Percentiles rank a stretch among this genome's conserved stretches.
phyloP scores from a whole-genome alignment of 768 basidiomycete genomes.

The Gloeopeniophorella convolvens region DNA sequence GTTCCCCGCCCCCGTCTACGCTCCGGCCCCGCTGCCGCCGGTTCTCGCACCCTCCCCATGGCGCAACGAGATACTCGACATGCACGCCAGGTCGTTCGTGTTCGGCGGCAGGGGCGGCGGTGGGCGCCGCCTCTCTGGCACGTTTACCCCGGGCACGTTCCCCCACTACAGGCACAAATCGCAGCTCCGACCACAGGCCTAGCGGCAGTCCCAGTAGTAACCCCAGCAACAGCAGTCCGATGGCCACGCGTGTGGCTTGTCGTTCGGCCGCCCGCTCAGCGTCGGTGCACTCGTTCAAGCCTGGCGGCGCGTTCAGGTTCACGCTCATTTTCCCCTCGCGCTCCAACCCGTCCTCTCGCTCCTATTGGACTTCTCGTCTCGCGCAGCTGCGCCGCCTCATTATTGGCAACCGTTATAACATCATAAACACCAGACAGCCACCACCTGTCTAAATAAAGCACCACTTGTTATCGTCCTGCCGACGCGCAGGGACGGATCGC shows the following conservation, averaged over 20 bases:
- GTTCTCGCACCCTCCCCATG: conserved; percentile 17
- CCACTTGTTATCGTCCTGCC: too few relatives aligned
- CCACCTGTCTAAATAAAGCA: too few relatives aligned
- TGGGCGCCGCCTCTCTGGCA: conserved; percentile 31
- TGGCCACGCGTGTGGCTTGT: conserved; percentile 35
- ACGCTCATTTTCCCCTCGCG: conserved; percentile 58
- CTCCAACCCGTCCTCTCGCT: too few relatives aligned
- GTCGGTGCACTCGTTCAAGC: conserved; percentile 78
- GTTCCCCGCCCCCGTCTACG: conserved; percentile 15
- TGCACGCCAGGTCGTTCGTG: conserved; percentile 78
- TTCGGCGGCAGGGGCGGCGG: conserved; percentile 50
- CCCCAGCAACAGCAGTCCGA: background rate
- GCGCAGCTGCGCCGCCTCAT: too few relatives aligned
- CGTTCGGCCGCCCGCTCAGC: conserved; percentile 66
- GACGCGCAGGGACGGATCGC: too few relatives aligned
- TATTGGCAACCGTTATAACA: too few relatives aligned
- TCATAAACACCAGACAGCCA: too few relatives aligned
- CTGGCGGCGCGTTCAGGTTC: conserved; percentile 71
- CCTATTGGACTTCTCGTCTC: too few relatives aligned
- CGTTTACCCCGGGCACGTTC: conserved; percentile 27
- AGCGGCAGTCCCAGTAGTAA: too few relatives aligned
- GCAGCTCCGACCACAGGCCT: conserved; percentile 34
- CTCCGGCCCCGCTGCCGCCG: conserved; percentile 9
- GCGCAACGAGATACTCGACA: conserved; percentile 48
- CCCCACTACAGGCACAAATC: conserved; percentile 25